A percentile compares a stretch with the other conserved stretches of the same genome.
These are phyloP conservation scores for Stropharia rugosoannulata DNA, from an alignment of 768 basidiomycete genomes.

Conservation along the genomic window DNA sequence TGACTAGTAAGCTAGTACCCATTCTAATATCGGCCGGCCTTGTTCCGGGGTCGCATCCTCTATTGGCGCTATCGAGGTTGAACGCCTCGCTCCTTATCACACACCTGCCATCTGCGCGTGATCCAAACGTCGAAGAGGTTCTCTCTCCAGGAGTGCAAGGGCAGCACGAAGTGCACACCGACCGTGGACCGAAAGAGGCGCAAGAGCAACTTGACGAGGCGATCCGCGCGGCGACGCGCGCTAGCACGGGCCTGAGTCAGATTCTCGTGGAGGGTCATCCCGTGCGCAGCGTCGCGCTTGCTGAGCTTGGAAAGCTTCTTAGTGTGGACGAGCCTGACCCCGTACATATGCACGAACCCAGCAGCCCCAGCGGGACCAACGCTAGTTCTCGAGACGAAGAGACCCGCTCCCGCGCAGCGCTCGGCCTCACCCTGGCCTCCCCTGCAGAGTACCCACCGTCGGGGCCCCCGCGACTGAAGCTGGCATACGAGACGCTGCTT, in stretches of 20 bases:
- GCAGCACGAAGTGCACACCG: neutral
- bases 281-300: constrained; percentile 67
- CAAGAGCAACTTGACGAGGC: constrained; percentile 62
- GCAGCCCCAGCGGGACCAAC: no score
- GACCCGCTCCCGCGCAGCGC: neutral
- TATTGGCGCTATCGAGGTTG: constrained; percentile 72
- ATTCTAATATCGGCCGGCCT: constrained; percentile 59
- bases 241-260: constrained; percentile 48
- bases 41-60: constrained; percentile 71
- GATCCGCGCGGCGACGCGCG: constrained; percentile 55
- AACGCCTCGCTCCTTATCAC: constrained; percentile 66
- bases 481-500: constrained; percentile 65
- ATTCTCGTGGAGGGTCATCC: constrained; percentile 73
- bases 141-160: constrained; percentile 21
- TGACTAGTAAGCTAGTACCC: constrained; percentile 65
- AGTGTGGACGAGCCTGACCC: constrained; percentile 73
- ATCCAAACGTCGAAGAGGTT: constrained; percentile 21
- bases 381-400: no score
- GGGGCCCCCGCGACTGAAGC: constrained; percentile 58
- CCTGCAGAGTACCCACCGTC: constrained; percentile 58
- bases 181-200: constrained; percentile 19
- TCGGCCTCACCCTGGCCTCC: neutral
- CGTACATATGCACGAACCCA: constrained; percentile 6
- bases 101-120: constrained; percentile 30
- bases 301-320: constrained; percentile 81